phyloP scores from a whole-genome alignment of 2,329 filamentous ascomycete species.

The Clarireedia homoeocarpa region DNA sequence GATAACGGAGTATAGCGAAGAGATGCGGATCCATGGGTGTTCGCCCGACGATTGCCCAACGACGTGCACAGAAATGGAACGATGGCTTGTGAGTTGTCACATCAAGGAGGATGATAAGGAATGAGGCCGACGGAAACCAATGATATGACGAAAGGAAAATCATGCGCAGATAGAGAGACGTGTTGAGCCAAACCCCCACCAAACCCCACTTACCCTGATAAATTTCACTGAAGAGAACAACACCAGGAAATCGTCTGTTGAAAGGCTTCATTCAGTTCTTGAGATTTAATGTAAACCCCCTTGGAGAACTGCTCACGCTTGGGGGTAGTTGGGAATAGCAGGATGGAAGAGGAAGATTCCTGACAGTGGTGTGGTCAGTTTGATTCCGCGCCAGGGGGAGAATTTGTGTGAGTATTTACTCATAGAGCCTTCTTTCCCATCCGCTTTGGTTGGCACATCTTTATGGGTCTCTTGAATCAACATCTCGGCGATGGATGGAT shows the following conservation, averaged over 20 bases:
- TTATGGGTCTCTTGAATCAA: conserved; percentile 50
- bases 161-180: not conserved
- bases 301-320: conserved; percentile 51
- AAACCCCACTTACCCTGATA: conserved; percentile 64
- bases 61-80: not conserved
- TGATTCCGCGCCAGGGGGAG: not conserved
- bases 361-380: conserved; percentile 31
- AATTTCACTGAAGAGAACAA: conserved; percentile 87
- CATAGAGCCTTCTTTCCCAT: conserved; percentile 46
- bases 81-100: not conserved
- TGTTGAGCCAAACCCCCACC: conserved; percentile 1
- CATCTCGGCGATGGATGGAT: conserved; percentile 34
- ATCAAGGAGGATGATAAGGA: not conserved
- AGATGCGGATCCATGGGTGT: not conserved
- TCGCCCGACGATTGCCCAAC: too few species aligned
- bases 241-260: conserved; percentile 66
- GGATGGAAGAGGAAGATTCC: conserved; percentile 89
- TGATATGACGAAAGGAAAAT: not conserved
- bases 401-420: conserved; percentile 31
- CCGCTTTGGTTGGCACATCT: conserved; percentile 52
- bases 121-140: not conserved
- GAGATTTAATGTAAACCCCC: not conserved
- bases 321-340: conserved; percentile 73
- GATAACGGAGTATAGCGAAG: conserved; percentile 7
- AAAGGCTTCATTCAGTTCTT: conserved; percentile 8